These are phyloP conservation scores for Phytophthora palmivora DNA, from an alignment of 352 stramenopile genomes.

Conservation along the genomic window DNA sequence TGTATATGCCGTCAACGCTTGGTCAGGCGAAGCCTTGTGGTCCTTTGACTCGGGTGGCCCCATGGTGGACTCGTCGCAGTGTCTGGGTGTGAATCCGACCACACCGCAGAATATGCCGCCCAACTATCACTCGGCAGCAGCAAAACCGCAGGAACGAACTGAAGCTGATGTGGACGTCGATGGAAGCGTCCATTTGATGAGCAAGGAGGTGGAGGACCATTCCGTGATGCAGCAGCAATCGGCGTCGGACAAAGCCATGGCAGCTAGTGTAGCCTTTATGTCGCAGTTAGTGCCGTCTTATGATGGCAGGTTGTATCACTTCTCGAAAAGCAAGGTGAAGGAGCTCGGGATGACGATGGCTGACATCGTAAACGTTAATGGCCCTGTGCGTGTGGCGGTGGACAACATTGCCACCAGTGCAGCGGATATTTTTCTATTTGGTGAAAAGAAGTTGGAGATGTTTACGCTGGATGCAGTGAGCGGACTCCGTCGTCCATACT, in stretches of 20 bases:
- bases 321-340: conserved; percentile 64
- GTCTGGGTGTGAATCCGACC: conserved; percentile 23
- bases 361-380: conserved; percentile 79
- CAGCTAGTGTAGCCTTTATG: conserved; percentile 49
- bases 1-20: conserved; percentile 81
- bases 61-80: conserved; percentile 78
- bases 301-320: conserved; percentile 80
- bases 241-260: conserved; percentile 30
- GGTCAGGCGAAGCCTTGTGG: conserved; percentile 81
- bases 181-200: conserved; percentile 33
- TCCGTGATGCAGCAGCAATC: conserved; percentile 41
- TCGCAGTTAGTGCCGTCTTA: conserved; percentile 76
- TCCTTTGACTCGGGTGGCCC: conserved; percentile 85
- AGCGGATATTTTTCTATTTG: conserved; percentile 75
- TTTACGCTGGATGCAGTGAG: conserved; percentile 74
- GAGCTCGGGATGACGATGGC: conserved; percentile 82
- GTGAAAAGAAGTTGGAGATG: conserved; percentile 77
- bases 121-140: conserved; percentile 16
- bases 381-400: conserved; percentile 61
- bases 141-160: neutral
- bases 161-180: conserved; percentile 35
- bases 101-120: conserved; percentile 16
- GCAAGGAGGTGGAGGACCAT: conserved; percentile 27
- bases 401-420: conserved; percentile 7
- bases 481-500: conserved; percentile 64